Percentiles rank a stretch among this genome's conserved stretches.
Evolutionary conservation across 179 eudicot species (phyloP).

Genomic region (Drosera spatulata): DNA sequence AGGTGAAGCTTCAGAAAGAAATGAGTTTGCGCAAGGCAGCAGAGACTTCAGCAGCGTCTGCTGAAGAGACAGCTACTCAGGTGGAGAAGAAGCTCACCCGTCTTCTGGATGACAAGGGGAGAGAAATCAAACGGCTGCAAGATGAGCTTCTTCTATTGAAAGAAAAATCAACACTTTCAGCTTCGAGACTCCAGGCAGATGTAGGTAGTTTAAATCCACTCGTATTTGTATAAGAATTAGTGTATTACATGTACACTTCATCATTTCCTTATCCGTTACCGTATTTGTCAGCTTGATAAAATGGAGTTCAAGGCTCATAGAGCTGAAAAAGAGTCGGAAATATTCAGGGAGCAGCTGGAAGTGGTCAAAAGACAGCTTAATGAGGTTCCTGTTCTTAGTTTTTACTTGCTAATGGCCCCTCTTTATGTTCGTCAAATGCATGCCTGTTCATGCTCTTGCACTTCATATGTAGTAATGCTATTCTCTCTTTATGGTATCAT

Average conservation of each 20-base stretch:
- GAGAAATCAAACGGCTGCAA: slow-evolving; percentile 50
- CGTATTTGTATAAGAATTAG: slow-evolving; percentile 1
- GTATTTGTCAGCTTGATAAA: slow-evolving; percentile 51
- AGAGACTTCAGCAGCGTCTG: slow-evolving; percentile 60
- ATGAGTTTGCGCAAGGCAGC: slow-evolving; percentile 49
- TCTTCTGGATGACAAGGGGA: slow-evolving; percentile 45
- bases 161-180: slow-evolving; percentile 61
- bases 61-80: slow-evolving; percentile 56
- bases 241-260: background rate
- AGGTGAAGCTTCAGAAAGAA: slow-evolving; percentile 72
- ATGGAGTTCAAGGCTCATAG: slow-evolving; percentile 61
- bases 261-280: background rate
- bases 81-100: slow-evolving; percentile 51
- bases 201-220: slow-evolving; percentile 34
- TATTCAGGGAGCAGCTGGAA: slow-evolving; percentile 57
- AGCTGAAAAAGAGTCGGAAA: slow-evolving; percentile 64
- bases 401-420: background rate
- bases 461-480: too few species aligned
- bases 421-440: background rate
- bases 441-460: too few species aligned
- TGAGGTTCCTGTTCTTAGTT: slow-evolving; percentile 31
- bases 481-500: too few species aligned
- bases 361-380: slow-evolving; percentile 35
- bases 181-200: slow-evolving; percentile 63
- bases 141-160: slow-evolving; percentile 53